phyloP scores from a whole-genome alignment of 2,329 filamentous ascomycete species.

The Seiridium cupressi region DNA sequence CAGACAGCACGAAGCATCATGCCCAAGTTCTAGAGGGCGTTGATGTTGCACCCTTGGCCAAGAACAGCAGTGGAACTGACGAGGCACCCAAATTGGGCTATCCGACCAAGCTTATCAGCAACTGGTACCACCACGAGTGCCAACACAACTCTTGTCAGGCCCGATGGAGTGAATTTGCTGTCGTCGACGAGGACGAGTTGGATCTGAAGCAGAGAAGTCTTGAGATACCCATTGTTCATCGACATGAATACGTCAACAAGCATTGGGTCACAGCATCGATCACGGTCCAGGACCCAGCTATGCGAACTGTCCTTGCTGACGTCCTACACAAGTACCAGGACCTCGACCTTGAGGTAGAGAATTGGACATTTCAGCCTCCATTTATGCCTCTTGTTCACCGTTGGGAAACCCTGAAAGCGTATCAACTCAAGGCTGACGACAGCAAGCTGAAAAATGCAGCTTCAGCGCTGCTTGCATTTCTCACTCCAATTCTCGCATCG shows the following conservation, averaged over 20 bases:
- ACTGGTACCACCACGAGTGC: slow-evolving; percentile 18
- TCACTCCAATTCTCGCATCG: slow-evolving; percentile 26
- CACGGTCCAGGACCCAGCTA: slow-evolving; percentile 27
- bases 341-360: slow-evolving; percentile 28
- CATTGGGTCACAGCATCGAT: slow-evolving; percentile 30
- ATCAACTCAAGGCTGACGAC: slow-evolving; percentile 3
- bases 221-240: slow-evolving; percentile 30
- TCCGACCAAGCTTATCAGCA: slow-evolving; percentile 16
- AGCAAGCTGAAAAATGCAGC: slow-evolving; percentile 12
- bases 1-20: not conserved
- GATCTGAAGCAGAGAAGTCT: slow-evolving; percentile 20
- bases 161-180: slow-evolving; percentile 27
- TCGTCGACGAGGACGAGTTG: slow-evolving; percentile 23
- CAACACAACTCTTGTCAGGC: slow-evolving; percentile 17
- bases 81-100: slow-evolving; percentile 10
- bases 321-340: slow-evolving; percentile 32
- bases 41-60: slow-evolving; percentile 5
- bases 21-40: slow-evolving; percentile 10
- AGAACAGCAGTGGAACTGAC: slow-evolving; percentile 9
- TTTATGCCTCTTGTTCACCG: slow-evolving; percentile 34
- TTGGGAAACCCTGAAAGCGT: slow-evolving; percentile 26
- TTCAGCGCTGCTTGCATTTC: slow-evolving; percentile 24
- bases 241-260: slow-evolving; percentile 21
- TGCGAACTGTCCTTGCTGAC: slow-evolving; percentile 25
- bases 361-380: slow-evolving; percentile 30